Base-by-base conservation (phyloP, 179 eudicot genomes). In the Silene coronaria region DNA sequence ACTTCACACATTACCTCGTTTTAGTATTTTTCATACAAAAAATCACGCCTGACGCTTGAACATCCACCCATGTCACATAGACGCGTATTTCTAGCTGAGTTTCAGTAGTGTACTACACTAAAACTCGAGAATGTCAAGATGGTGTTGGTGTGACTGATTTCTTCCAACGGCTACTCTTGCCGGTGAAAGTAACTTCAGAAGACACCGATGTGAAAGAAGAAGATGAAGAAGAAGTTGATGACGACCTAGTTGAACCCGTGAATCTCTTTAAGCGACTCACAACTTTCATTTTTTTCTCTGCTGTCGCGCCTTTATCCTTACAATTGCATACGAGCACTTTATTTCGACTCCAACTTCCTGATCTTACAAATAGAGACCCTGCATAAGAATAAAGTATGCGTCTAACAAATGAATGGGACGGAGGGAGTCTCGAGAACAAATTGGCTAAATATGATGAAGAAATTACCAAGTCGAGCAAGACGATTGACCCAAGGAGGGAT, bases 401-500 rank as follows among this genome's bases (percentile, higher is more conserved):
- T 38, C 9, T 38, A 38, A 38, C 45, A 38, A 38, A 38, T 38
- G 12, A 38, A 38, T 38, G 45, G 1, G 45, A 38, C 21, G 0
- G 22, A 30, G 9, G 2, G 11, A 13, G 6, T 13, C 5, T 36
- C 4, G 8, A 28, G 32, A 28, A 28, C 32, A 28, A 28, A 28
- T 28, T 28, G 3, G 32, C 32, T 28, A 28, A 28, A 28, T 28
- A 28, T 28, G 8, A 42, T 11, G 48, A 6, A 17, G 0, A 51
- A 17, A 10, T 55, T 55, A 72, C 75, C 65, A 12, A 72, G 28
- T 55, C 75, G 51, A 19, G 75, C 64, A 34, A 57, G 65, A 4
- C 75, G 75, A 55, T 72, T 72, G 12, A 72, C 65, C 75, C 75
- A 72, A 30, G 3, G 45, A 5, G 75, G 75, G 26, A 72, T 72